These are phyloP conservation scores for Leccinum fibrillosum DNA, from an alignment of 768 basidiomycete genomes.

Conservation along the genomic window DNA sequence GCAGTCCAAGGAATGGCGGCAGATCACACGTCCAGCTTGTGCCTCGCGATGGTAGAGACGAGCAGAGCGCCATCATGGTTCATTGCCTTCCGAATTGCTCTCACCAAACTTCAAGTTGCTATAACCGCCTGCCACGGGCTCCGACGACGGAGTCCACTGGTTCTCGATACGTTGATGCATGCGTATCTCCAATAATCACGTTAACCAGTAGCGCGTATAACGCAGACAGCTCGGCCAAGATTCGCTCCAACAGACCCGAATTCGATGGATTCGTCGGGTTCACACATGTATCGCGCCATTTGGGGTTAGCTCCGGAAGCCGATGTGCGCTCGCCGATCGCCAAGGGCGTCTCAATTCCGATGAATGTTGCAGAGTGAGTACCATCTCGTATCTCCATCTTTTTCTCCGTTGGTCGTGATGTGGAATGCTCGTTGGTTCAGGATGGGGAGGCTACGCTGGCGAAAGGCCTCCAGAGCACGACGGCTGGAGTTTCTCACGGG, in stretches of 20 bases:
- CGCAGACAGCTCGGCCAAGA: neutral
- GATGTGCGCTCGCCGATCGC: slow-evolving; percentile 31
- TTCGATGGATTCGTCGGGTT: slow-evolving; percentile 8
- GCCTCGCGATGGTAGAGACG: slow-evolving; percentile 8
- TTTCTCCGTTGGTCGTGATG: slow-evolving; percentile 7
- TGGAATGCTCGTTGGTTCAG: slow-evolving; percentile 11
- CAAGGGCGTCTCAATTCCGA: slow-evolving; percentile 23
- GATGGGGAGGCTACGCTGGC: slow-evolving; percentile 10
- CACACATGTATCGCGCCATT: slow-evolving; percentile 11
- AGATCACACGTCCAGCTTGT: slow-evolving; percentile 26
- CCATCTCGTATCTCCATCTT: neutral
- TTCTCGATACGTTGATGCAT: slow-evolving; percentile 24
- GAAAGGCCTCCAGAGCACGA: slow-evolving; percentile 6
- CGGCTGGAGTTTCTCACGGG: slow-evolving; percentile 4
- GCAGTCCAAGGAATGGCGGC: slow-evolving; percentile 3
- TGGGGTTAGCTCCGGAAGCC: slow-evolving; percentile 6
- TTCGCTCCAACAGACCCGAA: neutral
- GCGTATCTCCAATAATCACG: slow-evolving; percentile 26
- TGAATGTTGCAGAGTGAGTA: slow-evolving; percentile 21
- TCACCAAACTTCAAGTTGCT: slow-evolving; percentile 17
- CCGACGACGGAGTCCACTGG: neutral
- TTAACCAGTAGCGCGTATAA: neutral
- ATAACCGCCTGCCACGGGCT: neutral
- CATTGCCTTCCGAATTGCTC: slow-evolving; percentile 19
- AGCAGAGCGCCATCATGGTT: slow-evolving; percentile 12